Evolutionary conservation across 2,329 filamentous ascomycete genomes (phyloP), one percentile per base, ranked within the genome.

Genomic region (Lecanicillium sp.): DNA sequence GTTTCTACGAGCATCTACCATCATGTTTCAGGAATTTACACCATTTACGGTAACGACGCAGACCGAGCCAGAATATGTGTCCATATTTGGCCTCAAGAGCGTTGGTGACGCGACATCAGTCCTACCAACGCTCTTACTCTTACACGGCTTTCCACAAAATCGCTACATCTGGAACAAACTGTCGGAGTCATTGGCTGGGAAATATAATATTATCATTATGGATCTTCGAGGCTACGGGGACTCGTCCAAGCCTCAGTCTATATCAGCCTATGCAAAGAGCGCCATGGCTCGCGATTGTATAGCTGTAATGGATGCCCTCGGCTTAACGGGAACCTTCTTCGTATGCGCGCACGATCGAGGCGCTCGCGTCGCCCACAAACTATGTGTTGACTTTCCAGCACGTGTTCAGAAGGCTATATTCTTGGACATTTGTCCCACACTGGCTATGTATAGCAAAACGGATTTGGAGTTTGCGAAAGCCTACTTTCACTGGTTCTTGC

Each of bases 401-500:
- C 60, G 62, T 12, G 56, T 75, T 1, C 42, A 49, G 15, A 70
- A 57, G 41, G 55, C 60, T 0, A 64, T 74, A 25, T 44, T 74
- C 1, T 56, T 74, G 2, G 72, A 75, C 41, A 73, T 77, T 33
- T 71, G 68, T 29, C 75, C 74, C 2, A 77, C 72, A 1, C 60
- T 72, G 8, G 62, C 62, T 6, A 76, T 76, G 67, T 78, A 69
- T 55, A 56, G 58, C 37, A 55, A 62, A 13, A 65, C 64, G 3
- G 45, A 64, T 33, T 45, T 60, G 5, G 54, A 55, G 0, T 69
- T 74, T 43, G 67, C 71, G 2, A 60, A 59, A 25, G 60, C 64
- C 1, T 77, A 76, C 50, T 77, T 69, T 47, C 74, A 79, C 53
- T 79, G 74, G 72, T 75, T 74, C 39, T 69, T 78, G 44, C 60